Evolutionary conservation across 768 basidiomycete species (phyloP), one percentile per base, ranked within the genome.

Genomic region (Paxillus rubicundulus): DNA sequence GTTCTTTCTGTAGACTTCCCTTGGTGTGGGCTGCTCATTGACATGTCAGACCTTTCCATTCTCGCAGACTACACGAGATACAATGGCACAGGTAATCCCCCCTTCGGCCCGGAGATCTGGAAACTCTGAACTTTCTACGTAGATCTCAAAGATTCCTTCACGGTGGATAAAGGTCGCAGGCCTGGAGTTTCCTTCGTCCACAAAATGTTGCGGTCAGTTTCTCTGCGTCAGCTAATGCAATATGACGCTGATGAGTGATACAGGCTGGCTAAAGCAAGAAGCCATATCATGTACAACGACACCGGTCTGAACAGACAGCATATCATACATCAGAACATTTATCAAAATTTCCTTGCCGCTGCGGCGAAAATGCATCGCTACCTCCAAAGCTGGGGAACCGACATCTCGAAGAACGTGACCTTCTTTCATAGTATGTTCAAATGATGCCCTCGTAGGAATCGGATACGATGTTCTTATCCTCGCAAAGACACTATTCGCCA

Each of bases 291-390:
- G 54, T 97, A 84, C 72, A 84, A 78, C 46, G 95, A 98, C 64
- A 77, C 79, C 5, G 63, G 66, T 13, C 74, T 96, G 55, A 97
- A 95, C 66, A 70, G 80, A 8, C 58, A 69, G 16, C 62, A 77
- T 38, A 78, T 77, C 2, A 82, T 92, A 9, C 82, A 89, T 67
- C 66, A 83, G 48, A 99, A 98, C 68, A 77, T 96, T 12, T 97
- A 92, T 67, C 89, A 92, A 65, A 89, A 86, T 61, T 87, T 94
- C 63, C 69, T 90, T 28, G 68, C 97, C 39, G 77, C 84, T 3
- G 91, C 89, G 0, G 85, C 93, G 77, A 96, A 91, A 72, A 87
- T 92, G 79, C 84, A 91, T 53, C 77, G 80, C 47, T 97, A 98
- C 65, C 72, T 98, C 32, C 76, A 78, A 33, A 76, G 77, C 47